Base-by-base conservation (phyloP, 768 basidiomycete species). In the Termitomyces sp. region DNA sequence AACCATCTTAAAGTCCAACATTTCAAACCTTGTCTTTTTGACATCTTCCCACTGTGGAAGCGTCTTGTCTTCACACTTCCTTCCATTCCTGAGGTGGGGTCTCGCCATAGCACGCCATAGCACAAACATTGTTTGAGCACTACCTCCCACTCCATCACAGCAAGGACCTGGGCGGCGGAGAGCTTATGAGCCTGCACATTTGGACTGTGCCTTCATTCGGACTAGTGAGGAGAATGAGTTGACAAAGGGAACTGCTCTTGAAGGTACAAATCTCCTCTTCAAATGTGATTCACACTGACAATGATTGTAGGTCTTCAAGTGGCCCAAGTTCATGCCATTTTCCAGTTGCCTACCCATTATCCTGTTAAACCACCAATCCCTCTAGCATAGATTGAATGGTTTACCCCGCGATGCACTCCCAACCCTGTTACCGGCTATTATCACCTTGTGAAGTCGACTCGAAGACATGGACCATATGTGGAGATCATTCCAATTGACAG, bases 361-460 rank as follows among this genome's bases (percentile, higher is more conserved):
- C 55, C 52, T 11, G 43, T 59, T 27, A 52, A 57, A 27, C 16
- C 52, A 1, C 23, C 23, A 7, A 31, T 35, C 10, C 65, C 62
- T 0, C 54, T 71, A 3, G 65, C 58, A 0, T 69, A 69, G 41
- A 45, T 70, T 10, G 62, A 70, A 29, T 68, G 63, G 65, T 67
- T 64, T 44, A 68, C 62, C 9, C 57, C 61, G 1, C 54, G 63
- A 9, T 35, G 41, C 9, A 39, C 25, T 9, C 57, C 54, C 2
- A 59, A 66, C 42, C 29, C 42, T 3, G 23, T 44, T n/a, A 49
- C 47, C 15, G 56, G 56, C 1, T 66, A 66, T 57, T 63, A 51
- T 42, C 12, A 29, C 15, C 29, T 69, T 2, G 42, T 60, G 13
- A 40, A 56, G 3, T 66, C 63, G 3, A 60, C 43, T 13, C 38